Evolutionary conservation across 2,329 filamentous ascomycete species (phyloP).

Genomic region (Zymoseptoria pseudotritici): DNA sequence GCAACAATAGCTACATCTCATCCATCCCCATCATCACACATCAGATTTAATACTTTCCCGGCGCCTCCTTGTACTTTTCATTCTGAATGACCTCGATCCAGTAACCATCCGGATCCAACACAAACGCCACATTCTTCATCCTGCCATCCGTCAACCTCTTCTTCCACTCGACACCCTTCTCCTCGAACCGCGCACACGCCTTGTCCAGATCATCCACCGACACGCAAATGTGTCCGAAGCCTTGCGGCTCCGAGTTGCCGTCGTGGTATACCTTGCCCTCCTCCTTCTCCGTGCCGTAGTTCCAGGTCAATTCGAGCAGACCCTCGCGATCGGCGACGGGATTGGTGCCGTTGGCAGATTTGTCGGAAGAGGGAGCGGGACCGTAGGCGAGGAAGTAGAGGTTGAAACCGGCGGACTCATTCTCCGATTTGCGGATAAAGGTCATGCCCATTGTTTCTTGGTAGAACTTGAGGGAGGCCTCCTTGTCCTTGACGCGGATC

Average conservation of each 20-base stretch:
- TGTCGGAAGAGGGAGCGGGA: slow-evolving; percentile 35
- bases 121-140: slow-evolving; percentile 90
- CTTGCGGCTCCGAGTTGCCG: slow-evolving; percentile 84
- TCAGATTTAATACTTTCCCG: slow-evolving; percentile 6
- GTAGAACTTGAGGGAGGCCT: slow-evolving; percentile 44
- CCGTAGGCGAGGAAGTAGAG: slow-evolving; percentile 87
- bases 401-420: slow-evolving; percentile 66
- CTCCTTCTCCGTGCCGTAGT: slow-evolving; percentile 77
- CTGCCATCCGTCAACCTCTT: slow-evolving; percentile 82
- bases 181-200: slow-evolving; percentile 80
- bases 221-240: slow-evolving; percentile 88
- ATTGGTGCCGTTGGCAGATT: slow-evolving; percentile 49
- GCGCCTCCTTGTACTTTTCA: slow-evolving; percentile 13
- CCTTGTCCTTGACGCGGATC: slow-evolving; percentile 73
- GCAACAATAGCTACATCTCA: too few species aligned
- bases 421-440: slow-evolving; percentile 65
- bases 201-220: slow-evolving; percentile 82
- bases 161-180: slow-evolving; percentile 79
- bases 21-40: too few species aligned
- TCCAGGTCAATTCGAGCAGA: slow-evolving; percentile 83
- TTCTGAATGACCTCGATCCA: slow-evolving; percentile 19
- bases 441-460: slow-evolving; percentile 83
- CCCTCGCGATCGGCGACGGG: slow-evolving; percentile 66
- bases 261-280: slow-evolving; percentile 79
- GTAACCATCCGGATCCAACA: slow-evolving; percentile 48